These are phyloP conservation scores for Helminthosporium solani DNA, from an alignment of 2,329 filamentous ascomycete species.

Conservation along the genomic window DNA sequence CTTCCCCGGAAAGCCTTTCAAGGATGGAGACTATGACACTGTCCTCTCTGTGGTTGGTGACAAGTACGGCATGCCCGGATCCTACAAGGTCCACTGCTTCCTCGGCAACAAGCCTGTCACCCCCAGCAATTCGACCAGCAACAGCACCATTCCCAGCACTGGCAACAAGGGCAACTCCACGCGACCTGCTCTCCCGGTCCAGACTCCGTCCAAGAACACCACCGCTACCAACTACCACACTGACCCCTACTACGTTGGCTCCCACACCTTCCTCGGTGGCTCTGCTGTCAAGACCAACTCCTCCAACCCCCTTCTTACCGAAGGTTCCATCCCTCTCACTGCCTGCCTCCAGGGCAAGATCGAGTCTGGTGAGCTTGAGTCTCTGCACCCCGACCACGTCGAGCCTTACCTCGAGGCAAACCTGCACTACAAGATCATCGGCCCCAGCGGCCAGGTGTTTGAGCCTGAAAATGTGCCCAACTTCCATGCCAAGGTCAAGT, in stretches of 20 bases:
- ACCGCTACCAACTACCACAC: conserved; percentile 27
- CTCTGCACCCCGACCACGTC: conserved; percentile 33
- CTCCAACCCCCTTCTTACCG: conserved; percentile 29
- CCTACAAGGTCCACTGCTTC: conserved; percentile 41
- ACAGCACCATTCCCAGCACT: conserved; percentile 13
- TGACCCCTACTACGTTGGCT: conserved; percentile 37
- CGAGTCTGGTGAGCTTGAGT: conserved; percentile 30
- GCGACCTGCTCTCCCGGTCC: conserved; percentile 2
- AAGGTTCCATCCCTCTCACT: conserved; percentile 37
- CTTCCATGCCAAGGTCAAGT: conserved; percentile 37
- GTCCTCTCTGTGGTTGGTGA: conserved; percentile 34
- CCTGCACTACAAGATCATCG: conserved; percentile 39
- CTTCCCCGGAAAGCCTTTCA: conserved; percentile 35
- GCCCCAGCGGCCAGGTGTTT: conserved; percentile 30
- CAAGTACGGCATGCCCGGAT: conserved; percentile 38
- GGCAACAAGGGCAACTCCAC: conserved; percentile 19
- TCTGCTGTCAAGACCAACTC: conserved; percentile 26
- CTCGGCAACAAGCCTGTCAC: conserved; percentile 25
- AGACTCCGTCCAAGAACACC: conserved; percentile 19
- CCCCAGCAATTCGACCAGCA: conserved; percentile 29
- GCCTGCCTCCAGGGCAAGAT: conserved; percentile 37
- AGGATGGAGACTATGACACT: conserved; percentile 39
- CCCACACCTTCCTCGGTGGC: conserved; percentile 34
- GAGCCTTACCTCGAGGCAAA: conserved; percentile 37
- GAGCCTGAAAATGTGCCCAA: conserved; percentile 29